A percentile compares a stretch with the other conserved stretches of the same genome.
These are phyloP conservation scores for Cercospora canescens DNA, from an alignment of 2,329 filamentous ascomycete species.

Conservation along the genomic window DNA sequence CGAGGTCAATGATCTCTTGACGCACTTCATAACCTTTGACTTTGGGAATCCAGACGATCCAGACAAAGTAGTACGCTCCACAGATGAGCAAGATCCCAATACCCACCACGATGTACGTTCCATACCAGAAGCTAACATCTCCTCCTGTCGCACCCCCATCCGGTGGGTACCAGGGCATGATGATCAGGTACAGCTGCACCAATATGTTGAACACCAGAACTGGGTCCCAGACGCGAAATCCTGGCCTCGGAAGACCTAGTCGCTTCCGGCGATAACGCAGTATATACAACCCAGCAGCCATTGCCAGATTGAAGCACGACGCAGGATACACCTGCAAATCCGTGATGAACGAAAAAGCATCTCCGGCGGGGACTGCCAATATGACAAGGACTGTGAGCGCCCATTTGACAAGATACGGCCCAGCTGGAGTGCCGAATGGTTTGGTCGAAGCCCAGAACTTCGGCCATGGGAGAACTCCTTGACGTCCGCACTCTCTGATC, in stretches of 20 bases:
- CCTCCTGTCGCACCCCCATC: conserved; percentile 59
- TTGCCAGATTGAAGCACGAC: conserved; percentile 58
- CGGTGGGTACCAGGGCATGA: conserved; percentile 73
- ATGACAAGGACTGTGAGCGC: conserved; percentile 61
- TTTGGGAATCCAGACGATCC: conserved; percentile 59
- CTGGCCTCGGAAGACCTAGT: conserved; percentile 49
- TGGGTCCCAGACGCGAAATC: conserved; percentile 61
- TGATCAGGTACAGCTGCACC: conserved; percentile 61
- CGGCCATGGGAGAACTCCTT: conserved; percentile 63
- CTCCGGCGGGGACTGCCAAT: conserved; percentile 59
- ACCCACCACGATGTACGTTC: conserved; percentile 65
- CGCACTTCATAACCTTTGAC: conserved; percentile 57
- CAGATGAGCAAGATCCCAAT: conserved; percentile 65
- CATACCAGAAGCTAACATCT: conserved; percentile 73
- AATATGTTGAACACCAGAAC: conserved; percentile 61
- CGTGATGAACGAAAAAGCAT: conserved; percentile 62
- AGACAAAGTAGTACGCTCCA: conserved; percentile 58
- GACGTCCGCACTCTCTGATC: conserved; percentile 62
- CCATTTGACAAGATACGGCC: conserved; percentile 55
- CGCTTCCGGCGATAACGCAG: conserved; percentile 57
- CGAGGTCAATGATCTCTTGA: conserved; percentile 55
- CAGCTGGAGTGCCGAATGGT: conserved; percentile 64
- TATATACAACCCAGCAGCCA: conserved; percentile 59
- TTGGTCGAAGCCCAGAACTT: conserved; percentile 63
- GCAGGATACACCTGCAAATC: conserved; percentile 58